A percentile compares a stretch with the other conserved stretches of the same genome.
phyloP scores from a whole-genome alignment of 208 protist genomes.

The Novymonas esmeraldas region DNA sequence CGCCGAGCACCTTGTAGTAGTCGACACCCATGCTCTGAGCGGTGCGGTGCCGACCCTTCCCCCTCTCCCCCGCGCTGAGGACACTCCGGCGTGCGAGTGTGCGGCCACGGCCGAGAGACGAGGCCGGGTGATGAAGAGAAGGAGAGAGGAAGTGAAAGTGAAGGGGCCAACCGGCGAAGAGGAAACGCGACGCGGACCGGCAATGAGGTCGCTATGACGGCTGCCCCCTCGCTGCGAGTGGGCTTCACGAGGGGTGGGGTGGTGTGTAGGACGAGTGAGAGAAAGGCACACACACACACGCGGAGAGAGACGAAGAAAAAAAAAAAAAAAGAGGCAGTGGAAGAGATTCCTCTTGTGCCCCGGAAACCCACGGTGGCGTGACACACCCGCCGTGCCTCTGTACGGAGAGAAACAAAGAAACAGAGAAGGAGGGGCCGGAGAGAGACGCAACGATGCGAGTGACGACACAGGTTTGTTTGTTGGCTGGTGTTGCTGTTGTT shows the following conservation, averaged over 20 bases:
- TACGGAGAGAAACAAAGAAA: not conserved
- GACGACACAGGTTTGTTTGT: too few species aligned
- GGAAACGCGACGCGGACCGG: too few species aligned
- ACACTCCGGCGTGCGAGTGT: too few species aligned
- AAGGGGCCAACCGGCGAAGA: too few species aligned
- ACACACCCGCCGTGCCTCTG: not conserved
- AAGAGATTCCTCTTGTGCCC: not conserved
- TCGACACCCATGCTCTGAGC: slow-evolving; percentile 59
- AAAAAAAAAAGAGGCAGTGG: not conserved
- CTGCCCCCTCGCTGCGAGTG: not conserved
- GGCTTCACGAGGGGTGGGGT: not conserved
- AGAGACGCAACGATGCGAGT: too few species aligned
- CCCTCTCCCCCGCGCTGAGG: not conserved
- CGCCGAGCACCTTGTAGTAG: slow-evolving; percentile 89
- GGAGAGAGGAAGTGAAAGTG: too few species aligned
- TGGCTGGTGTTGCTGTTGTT: too few species aligned
- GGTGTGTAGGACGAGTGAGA: not conserved
- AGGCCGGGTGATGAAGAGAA: too few species aligned
- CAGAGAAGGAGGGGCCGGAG: too few species aligned
- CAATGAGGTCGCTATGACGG: not conserved
- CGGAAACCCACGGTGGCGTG: not conserved
- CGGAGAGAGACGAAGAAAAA: not conserved
- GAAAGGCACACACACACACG: not conserved
- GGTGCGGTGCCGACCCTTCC: not conserved
- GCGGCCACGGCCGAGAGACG: too few species aligned